Evolutionary conservation across 106 monocot species (phyloP).

Genomic region (Gastrodia elata): DNA sequence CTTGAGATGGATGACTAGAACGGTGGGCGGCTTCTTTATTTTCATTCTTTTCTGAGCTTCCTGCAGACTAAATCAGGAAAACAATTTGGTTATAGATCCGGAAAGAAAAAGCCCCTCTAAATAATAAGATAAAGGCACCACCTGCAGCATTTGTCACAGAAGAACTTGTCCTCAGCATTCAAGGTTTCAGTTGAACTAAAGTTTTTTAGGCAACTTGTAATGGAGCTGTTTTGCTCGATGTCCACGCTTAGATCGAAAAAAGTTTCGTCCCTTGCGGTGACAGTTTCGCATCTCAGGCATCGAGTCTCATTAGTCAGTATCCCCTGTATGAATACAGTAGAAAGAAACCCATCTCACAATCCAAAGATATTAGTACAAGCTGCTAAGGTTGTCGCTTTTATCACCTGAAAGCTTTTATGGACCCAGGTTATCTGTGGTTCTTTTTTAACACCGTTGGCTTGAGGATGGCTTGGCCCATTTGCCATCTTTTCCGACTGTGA

Average conservation of each 20-base stretch:
- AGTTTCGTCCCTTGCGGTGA: constrained; percentile 53
- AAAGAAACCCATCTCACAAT: constrained; percentile 1
- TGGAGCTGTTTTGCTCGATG: constrained; percentile 57
- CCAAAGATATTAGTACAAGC: neutral
- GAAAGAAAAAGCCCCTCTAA: neutral
- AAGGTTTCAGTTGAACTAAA: constrained; percentile 59
- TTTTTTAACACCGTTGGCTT: constrained; percentile 30
- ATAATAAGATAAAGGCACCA: neutral
- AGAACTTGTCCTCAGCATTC: constrained; percentile 62
- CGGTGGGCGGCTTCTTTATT: constrained; percentile 40
- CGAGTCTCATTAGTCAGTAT: constrained; percentile 57
- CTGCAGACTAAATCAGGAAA: constrained; percentile 28
- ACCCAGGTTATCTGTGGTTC: constrained; percentile 39
- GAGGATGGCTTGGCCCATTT: constrained; percentile 24
- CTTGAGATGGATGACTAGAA: constrained; percentile 46
- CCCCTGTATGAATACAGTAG: constrained; percentile 25
- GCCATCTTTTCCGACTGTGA: constrained; percentile 21
- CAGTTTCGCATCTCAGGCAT: constrained; percentile 51
- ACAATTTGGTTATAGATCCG: neutral
- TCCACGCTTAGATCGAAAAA: constrained; percentile 56
- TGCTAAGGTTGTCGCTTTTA: neutral
- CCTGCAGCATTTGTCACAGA: constrained; percentile 63
- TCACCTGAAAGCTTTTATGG: constrained; percentile 48
- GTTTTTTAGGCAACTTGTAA: constrained; percentile 58
- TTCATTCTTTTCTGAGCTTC: constrained; percentile 58